Conservation (phyloP, 1,284 basidiomycete species). For the Veloboletus limbatus region DNA sequence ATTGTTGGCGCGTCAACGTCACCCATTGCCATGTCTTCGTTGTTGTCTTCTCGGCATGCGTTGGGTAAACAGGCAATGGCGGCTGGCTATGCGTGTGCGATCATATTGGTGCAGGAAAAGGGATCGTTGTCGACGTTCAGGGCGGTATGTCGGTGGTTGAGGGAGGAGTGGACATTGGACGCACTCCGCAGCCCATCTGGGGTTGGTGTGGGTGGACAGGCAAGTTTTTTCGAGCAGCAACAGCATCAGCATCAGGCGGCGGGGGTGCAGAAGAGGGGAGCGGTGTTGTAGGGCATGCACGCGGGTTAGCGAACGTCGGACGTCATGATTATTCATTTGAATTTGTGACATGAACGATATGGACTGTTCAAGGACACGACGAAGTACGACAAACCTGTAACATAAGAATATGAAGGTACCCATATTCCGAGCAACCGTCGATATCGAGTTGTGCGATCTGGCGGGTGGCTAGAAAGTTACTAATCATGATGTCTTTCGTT, state of each 20-base stretch:
- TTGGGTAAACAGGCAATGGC: conserved; percentile 21
- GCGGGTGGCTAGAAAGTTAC: too few species aligned
- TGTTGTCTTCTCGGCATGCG: conserved; percentile 30
- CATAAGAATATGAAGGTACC: too few species aligned
- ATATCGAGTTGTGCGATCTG: too few species aligned
- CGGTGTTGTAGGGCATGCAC: conserved; percentile 15
- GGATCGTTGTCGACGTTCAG: conserved; percentile 83
- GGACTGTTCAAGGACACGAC: too few species aligned
- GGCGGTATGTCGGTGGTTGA: conserved; percentile 66
- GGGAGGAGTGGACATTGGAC: conserved; percentile 60
- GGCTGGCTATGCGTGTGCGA: conserved; percentile 36
- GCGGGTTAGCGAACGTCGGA: too few species aligned
- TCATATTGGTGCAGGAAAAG: conserved; percentile 84
- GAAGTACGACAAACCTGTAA: too few species aligned
- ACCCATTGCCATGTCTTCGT: conserved; percentile 13
- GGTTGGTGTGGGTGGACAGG: conserved; percentile 9
- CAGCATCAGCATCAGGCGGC: conserved; percentile 15
- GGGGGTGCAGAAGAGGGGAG: conserved; percentile 10
- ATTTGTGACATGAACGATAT: too few species aligned
- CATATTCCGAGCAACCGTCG: too few species aligned
- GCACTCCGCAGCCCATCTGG: conserved; percentile 24
- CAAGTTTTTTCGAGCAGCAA: conserved; percentile 22
- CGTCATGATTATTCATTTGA: too few species aligned
- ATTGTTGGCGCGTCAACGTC: conserved; percentile 3
- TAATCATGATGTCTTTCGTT: too few species aligned